A percentile compares a stretch with the other conserved stretches of the same genome.
These are phyloP conservation scores for Catenaria anguillulae DNA, from an alignment of 371 early-diverging fungal genomes.

Conservation along the genomic window DNA sequence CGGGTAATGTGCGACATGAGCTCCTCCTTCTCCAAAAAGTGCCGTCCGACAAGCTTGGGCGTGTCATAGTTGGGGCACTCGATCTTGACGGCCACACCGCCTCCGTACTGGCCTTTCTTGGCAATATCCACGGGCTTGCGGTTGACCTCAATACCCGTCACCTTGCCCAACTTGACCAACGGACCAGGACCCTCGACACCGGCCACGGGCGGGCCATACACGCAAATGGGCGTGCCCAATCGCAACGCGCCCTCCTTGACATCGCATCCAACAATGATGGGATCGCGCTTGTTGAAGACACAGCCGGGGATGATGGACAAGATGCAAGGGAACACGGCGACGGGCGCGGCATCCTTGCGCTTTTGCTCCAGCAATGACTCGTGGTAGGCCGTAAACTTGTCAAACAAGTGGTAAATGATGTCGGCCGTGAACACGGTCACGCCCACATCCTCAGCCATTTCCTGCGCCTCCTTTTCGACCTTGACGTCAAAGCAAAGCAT, in stretches of 20 bases:
- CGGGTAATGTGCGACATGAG: conserved; percentile 72
- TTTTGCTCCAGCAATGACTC: conserved; percentile 60
- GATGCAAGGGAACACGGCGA: conserved; percentile 93
- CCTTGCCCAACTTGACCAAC: conserved; percentile 71
- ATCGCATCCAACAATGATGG: conserved; percentile 96
- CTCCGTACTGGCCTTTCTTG: conserved; percentile 70
- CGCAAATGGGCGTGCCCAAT: conserved; percentile 91
- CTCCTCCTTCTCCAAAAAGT: conserved; percentile 81
- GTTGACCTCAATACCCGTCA: conserved; percentile 93
- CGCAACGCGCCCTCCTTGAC: conserved; percentile 88
- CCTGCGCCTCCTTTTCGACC: conserved; percentile 91
- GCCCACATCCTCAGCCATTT: conserved; percentile 82
- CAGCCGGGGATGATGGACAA: conserved; percentile 89
- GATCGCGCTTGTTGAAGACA: conserved; percentile 92
- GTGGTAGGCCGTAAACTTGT: conserved; percentile 78
- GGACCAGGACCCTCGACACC: conserved; percentile 57
- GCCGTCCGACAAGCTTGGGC: conserved; percentile 88
- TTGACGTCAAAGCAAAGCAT: conserved; percentile 99
- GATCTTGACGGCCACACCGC: conserved; percentile 92
- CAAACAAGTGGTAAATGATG: conserved; percentile 99
- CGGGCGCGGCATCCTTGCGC: conserved; percentile 72
- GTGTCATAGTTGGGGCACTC: conserved; percentile 76
- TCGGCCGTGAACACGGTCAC: conserved; percentile 94
- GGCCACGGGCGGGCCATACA: conserved; percentile 38
- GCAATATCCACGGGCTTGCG: conserved; percentile 74